Evolutionary conservation across 2,329 filamentous ascomycete species (phyloP).

Genomic region (Dothistroma pini): DNA sequence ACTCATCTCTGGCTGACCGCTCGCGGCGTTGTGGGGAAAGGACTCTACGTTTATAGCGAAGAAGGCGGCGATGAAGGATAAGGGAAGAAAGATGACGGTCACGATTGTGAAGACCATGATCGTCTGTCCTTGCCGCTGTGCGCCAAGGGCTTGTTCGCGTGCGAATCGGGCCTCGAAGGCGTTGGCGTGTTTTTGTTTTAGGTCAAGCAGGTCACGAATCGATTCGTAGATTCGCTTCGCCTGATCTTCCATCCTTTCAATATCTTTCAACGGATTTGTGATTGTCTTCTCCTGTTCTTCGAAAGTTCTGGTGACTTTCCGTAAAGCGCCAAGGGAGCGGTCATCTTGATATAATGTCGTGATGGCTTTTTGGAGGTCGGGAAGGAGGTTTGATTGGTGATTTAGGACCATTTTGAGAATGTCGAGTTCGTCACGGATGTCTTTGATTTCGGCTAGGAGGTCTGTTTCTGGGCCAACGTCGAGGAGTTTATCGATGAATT

Average conservation of each 20-base stretch:
- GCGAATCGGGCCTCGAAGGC: slow-evolving; percentile 62
- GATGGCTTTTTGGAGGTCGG: slow-evolving; percentile 47
- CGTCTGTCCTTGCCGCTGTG: slow-evolving; percentile 55
- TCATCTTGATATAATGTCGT: slow-evolving; percentile 38
- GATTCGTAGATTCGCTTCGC: slow-evolving; percentile 58
- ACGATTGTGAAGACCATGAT: slow-evolving; percentile 60
- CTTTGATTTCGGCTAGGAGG: slow-evolving; percentile 61
- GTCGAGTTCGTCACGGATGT: slow-evolving; percentile 64
- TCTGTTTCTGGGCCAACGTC: slow-evolving; percentile 60
- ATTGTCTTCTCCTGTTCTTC: slow-evolving; percentile 57
- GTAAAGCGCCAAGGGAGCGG: slow-evolving; percentile 35
- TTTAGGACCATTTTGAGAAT: slow-evolving; percentile 56
- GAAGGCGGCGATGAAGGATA: slow-evolving; percentile 54
- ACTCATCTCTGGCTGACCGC: slow-evolving; percentile 26
- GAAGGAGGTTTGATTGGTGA: slow-evolving; percentile 48
- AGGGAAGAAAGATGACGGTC: slow-evolving; percentile 55
- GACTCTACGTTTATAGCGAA: slow-evolving; percentile 54
- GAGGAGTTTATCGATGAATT: slow-evolving; percentile 54
- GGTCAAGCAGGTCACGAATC: slow-evolving; percentile 60
- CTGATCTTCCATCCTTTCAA: slow-evolving; percentile 62
- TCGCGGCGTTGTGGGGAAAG: slow-evolving; percentile 38
- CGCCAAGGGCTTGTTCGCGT: slow-evolving; percentile 58
- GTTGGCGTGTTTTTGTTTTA: slow-evolving; percentile 68
- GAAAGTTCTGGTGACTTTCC: slow-evolving; percentile 49
- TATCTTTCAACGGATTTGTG: slow-evolving; percentile 46